These are phyloP conservation scores for Claviceps sorghi DNA, from an alignment of 2,329 filamentous ascomycete species.

Conservation along the genomic window DNA sequence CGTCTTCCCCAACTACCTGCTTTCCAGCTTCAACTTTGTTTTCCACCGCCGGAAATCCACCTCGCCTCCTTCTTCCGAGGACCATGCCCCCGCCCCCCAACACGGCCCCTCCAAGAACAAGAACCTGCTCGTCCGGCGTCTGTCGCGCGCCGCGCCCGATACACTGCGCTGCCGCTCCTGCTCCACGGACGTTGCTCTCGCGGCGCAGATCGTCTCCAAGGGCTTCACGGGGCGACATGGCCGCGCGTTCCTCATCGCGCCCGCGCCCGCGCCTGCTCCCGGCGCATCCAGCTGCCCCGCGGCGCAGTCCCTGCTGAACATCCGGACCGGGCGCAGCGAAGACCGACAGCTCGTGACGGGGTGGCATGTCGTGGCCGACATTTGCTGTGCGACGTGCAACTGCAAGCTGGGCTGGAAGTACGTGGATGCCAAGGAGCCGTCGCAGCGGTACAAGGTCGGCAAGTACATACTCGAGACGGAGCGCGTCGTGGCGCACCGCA, in stretches of 20 bases:
- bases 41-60: constrained; percentile 27
- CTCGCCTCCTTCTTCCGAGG: constrained; percentile 10
- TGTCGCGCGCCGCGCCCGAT: constrained; percentile 33
- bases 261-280: constrained; percentile 11
- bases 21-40: constrained; percentile 35
- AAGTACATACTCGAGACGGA: constrained; percentile 54
- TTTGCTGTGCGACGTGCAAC: constrained; percentile 40
- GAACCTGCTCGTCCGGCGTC: constrained; percentile 9
- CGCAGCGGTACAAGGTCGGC: constrained; percentile 52
- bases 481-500: constrained; percentile 35
- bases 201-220: constrained; percentile 48
- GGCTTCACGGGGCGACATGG: constrained; percentile 53
- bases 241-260: constrained; percentile 45
- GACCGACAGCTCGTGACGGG: constrained; percentile 47
- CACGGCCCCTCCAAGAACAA: constrained; percentile 5
- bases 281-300: not conserved
- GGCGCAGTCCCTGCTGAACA: constrained; percentile 32
- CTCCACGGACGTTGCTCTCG: constrained; percentile 45
- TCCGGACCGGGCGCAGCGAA: constrained; percentile 39
- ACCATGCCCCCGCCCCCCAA: constrained; percentile 1
- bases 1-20: constrained; percentile 35
- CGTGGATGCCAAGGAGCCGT: constrained; percentile 42
- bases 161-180: constrained; percentile 45
- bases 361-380: constrained; percentile 49
- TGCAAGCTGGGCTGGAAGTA: constrained; percentile 54